A percentile compares a stretch with the other conserved stretches of the same genome.
Conservation (phyloP, 1,284 basidiomycete species). For the Ustilago loliicola region DNA sequence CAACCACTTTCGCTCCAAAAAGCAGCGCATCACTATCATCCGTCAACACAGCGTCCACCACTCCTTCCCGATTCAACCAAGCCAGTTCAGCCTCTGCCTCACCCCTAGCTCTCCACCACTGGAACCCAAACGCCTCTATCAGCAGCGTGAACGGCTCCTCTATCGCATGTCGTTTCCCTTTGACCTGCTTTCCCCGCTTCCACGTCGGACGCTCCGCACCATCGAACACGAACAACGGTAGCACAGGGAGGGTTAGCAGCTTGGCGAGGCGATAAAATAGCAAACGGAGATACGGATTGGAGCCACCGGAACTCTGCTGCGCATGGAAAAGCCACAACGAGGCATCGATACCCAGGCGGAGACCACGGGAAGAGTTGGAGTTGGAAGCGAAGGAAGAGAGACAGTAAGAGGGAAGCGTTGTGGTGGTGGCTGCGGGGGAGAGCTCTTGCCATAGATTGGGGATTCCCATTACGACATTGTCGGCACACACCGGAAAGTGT, state of each 20-base stretch:
- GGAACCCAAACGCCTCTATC: constrained; percentile 88
- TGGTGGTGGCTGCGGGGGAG: constrained; percentile 41
- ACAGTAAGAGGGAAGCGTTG: constrained; percentile 47
- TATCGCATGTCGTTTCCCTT: constrained; percentile 68
- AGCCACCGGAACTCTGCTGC: constrained; percentile 70
- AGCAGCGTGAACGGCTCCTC: constrained; percentile 73
- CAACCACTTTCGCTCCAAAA: constrained; percentile 85
- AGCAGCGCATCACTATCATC: constrained; percentile 94
- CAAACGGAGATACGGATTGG: constrained; percentile 73
- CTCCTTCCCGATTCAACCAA: constrained; percentile 81
- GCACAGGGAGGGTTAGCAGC: constrained; percentile 82
- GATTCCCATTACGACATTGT: constrained; percentile 56
- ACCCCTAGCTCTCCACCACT: constrained; percentile 79
- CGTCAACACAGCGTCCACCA: constrained; percentile 89
- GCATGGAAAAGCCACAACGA: constrained; percentile 73
- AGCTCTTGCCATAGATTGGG: constrained; percentile 63
- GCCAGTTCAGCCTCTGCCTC: constrained; percentile 98
- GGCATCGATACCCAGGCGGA: constrained; percentile 64
- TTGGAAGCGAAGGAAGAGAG: constrained; percentile 37
- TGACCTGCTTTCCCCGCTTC: constrained; percentile 84
- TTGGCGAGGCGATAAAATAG: constrained; percentile 76
- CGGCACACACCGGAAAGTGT: no score
- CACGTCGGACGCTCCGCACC: constrained; percentile 84
- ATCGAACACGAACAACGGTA: constrained; percentile 94
- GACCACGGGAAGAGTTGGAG: constrained; percentile 25